Evolutionary conservation across 805 yeast species (phyloP).

Genomic region (Cyberlindnera mississippiensis): DNA sequence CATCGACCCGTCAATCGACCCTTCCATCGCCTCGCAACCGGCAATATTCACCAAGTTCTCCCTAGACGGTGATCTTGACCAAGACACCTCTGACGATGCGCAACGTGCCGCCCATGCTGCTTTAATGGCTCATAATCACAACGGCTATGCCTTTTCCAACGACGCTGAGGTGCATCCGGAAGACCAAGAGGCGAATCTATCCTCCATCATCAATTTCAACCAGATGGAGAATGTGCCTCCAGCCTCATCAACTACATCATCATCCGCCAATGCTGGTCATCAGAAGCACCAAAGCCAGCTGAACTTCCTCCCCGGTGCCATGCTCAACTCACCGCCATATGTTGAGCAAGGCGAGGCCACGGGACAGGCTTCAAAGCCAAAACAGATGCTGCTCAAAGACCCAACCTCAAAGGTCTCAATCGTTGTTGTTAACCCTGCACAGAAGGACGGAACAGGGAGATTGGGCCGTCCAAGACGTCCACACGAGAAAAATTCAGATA

Average conservation of each 20-base stretch:
- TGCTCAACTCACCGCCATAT: background rate
- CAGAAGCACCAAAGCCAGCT: conserved; percentile 9
- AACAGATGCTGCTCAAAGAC: conserved; percentile 24
- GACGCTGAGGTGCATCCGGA: no score
- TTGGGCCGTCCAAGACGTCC: conserved; percentile 27
- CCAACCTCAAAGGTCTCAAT: conserved; percentile 22
- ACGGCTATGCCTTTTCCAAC: conserved; percentile 1
- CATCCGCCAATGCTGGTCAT: background rate
- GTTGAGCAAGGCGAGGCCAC: background rate
- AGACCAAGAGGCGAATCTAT: conserved; percentile 17
- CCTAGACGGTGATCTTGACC: conserved; percentile 13
- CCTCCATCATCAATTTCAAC: conserved; percentile 26
- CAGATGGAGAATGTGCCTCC: conserved; percentile 10
- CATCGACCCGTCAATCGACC: conserved; percentile 26
- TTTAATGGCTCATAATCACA: conserved; percentile 11
- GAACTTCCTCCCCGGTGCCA: conserved; percentile 9
- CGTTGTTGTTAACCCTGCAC: conserved; percentile 28
- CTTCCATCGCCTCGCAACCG: conserved; percentile 21
- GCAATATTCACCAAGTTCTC: conserved; percentile 22
- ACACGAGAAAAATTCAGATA: conserved; percentile 1
- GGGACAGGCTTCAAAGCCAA: conserved; percentile 8
- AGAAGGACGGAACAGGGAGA: conserved; percentile 23
- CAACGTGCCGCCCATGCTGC: conserved; percentile 13
- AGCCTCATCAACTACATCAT: background rate
- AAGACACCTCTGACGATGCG: conserved; percentile 9